These are phyloP conservation scores for Creolimax fragrantissima DNA, from an alignment of 78 protist species.

Conservation along the genomic window DNA sequence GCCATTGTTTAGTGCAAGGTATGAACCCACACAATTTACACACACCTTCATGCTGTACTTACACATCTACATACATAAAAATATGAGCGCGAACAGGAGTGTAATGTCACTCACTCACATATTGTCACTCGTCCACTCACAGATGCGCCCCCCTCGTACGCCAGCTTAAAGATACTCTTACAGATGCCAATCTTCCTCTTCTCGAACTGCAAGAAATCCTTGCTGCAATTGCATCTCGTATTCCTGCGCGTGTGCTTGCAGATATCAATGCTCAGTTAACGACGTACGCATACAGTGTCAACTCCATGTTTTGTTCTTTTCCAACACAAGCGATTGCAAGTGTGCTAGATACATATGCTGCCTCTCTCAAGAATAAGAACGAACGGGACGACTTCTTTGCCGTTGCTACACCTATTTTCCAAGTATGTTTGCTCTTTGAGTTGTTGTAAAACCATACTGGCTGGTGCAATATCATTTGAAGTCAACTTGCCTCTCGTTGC, in stretches of 20 bases:
- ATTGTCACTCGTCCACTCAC: neutral
- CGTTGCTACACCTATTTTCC: constrained; percentile 10
- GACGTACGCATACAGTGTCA: constrained; percentile 17
- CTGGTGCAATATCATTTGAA: too few species aligned
- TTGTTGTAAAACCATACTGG: too few species aligned
- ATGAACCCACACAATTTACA: neutral
- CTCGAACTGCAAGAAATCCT: constrained; percentile 44
- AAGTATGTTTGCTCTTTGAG: neutral
- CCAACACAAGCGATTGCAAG: constrained; percentile 11
- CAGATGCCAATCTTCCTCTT: constrained; percentile 41
- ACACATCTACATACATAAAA: neutral
- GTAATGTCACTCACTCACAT: neutral
- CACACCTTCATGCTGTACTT: neutral
- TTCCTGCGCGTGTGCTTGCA: constrained; percentile 39
- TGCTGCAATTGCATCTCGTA: constrained; percentile 42
- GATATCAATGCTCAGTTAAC: constrained; percentile 18
- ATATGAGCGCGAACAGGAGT: neutral
- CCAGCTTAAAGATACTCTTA: constrained; percentile 18
- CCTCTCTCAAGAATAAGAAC: neutral
- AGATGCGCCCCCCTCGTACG: neutral
- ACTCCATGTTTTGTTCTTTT: constrained; percentile 16
- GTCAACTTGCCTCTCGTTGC: too few species aligned
- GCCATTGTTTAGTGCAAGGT: neutral
- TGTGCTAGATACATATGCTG: neutral
- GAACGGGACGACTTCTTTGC: constrained; percentile 25